Evolutionary conservation across 495 filamentous ascomycete genomes (phyloP).

Genomic region (Aspergillus bertholletiae): DNA sequence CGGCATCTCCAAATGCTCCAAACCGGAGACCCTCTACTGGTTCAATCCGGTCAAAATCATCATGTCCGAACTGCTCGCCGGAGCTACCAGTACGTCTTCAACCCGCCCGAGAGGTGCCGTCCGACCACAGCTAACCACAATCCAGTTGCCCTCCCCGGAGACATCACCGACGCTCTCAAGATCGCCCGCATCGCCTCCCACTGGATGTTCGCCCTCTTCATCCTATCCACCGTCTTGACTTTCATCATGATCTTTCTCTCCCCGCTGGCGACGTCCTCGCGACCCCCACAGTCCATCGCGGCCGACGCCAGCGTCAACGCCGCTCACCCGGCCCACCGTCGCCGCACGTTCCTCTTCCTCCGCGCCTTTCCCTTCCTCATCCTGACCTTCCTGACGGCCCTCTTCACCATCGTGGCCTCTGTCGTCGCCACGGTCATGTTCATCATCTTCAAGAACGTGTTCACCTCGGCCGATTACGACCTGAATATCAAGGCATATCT

Average conservation of each 20-base stretch:
- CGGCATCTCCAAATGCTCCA: constrained; percentile 72
- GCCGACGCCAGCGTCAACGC: constrained; percentile 18
- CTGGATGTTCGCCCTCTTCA: constrained; percentile 88
- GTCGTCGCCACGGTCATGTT: constrained; percentile 80
- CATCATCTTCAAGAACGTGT: constrained; percentile 69
- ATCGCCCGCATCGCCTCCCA: constrained; percentile 76
- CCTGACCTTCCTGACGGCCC: constrained; percentile 57
- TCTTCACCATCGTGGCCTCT: constrained; percentile 65
- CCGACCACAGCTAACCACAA: constrained; percentile 21
- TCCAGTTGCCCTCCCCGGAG: constrained; percentile 69
- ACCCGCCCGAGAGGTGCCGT: too few species aligned
- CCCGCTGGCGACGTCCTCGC: constrained; percentile 50
- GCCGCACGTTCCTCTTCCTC: constrained; percentile 44
- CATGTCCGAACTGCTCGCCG: constrained; percentile 69
- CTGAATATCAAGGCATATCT: constrained; percentile 73
- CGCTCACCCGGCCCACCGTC: constrained; percentile 33
- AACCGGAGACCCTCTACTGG: constrained; percentile 69
- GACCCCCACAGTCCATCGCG: constrained; percentile 42
- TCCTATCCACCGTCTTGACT: constrained; percentile 62
- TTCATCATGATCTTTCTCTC: constrained; percentile 66
- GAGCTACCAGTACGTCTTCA: constrained; percentile 63
- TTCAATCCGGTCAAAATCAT: constrained; percentile 87
- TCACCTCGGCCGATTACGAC: constrained; percentile 53
- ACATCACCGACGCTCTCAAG: constrained; percentile 66
- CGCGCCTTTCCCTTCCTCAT: constrained; percentile 51